Evolutionary conservation across 208 protist genomes (phyloP), one percentile per base, ranked within the genome.

Genomic region (Crithidia fasciculata): DNA sequence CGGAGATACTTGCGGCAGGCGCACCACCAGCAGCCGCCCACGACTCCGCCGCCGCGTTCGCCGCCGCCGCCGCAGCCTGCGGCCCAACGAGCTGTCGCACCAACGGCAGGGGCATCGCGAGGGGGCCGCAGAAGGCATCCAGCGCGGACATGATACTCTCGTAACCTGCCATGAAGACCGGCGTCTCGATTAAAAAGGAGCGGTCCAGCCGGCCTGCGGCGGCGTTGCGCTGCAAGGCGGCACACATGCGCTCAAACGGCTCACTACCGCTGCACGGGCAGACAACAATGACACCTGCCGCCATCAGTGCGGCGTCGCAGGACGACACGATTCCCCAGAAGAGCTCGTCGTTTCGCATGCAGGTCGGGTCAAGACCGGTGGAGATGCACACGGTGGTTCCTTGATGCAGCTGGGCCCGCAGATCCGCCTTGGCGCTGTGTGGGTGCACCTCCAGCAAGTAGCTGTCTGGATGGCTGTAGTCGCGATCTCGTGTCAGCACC

Each of bases 311-410:
- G 18, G 72, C 28, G 56, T 97, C 87, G 49, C 82, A 85, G 0
- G 89, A 94, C 16, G 90, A 88, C 5, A 97, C 76, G 19, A 86
- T 72, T n/a, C 86, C 89, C 91, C 93, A 97, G 81, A 97, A 97
- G 10, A 97, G 53, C 64, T 97, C 91, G 2, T 83, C 71, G 40
- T 72, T 49, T 36, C 68, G 56, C 49, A 93, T 78, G 15, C 12
- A 8, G 9, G 81, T 86, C 5, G 74, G 80, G 72, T 94, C 84
- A 12, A 85, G 75, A 3, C 81, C 71, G 52, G 93, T 97, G 56
- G 84, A 89, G 61, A 97, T 90, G 77, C 86, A 94, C 36, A 97
- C 72, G n/a, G 87, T 86, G 3, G 87, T 90, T 54, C 93, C 93
- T 36, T 87, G 82, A 19, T 84, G 79, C 62, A 97, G 79, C 47